Base-by-base conservation (phyloP, 345 rosid species). In the Stellera chamaejasme region DNA sequence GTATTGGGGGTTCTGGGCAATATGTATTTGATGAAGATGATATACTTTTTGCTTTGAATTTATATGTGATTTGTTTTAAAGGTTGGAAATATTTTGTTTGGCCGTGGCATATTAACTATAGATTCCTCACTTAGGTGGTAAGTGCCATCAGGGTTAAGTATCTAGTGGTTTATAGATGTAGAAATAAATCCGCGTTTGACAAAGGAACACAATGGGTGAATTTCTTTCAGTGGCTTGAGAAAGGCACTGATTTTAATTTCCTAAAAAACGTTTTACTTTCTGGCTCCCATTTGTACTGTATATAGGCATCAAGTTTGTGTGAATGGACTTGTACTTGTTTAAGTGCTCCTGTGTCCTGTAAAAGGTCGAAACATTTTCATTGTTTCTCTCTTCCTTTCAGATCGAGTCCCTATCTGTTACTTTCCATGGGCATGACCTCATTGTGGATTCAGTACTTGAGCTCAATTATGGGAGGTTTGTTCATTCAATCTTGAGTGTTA, bases 401-500 rank as follows among this genome's bases (percentile, higher is more conserved):
- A 90, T 94, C 32, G 99, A 87, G 67, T 90, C 99, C 15, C 59
- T 94, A 45, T 90, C 99, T 42, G 90, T 94, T 16, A 94, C 99
- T 47, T 94, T 94, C 56, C 99, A 94, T 46, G 99, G 99, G 39
- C 84, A 94, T 53, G 97, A 94, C 59, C 96, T 94, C 48, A 83
- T 94, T 46, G 93, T 94, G 52, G 99, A 94, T 74, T 76, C 99
- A 25, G 74, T 73, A 62, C 71, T 94, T 80, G 99, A 90, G 84
- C 97, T 94, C 61, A 94, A 94, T 60, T 94, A 94, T 71, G 99
- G 99, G 52, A 85, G 93, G 88, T 82, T 64, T 42, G 79, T 52
- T 49, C 10, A 39, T 10, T 12, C 26, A 39, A 19, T 41, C 46
- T 26, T 8, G 2, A 5, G 9, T 4, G 39, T 4, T 32, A 32